Evolutionary conservation across 345 rosid species (phyloP).

Genomic region (Ricinus communis): DNA sequence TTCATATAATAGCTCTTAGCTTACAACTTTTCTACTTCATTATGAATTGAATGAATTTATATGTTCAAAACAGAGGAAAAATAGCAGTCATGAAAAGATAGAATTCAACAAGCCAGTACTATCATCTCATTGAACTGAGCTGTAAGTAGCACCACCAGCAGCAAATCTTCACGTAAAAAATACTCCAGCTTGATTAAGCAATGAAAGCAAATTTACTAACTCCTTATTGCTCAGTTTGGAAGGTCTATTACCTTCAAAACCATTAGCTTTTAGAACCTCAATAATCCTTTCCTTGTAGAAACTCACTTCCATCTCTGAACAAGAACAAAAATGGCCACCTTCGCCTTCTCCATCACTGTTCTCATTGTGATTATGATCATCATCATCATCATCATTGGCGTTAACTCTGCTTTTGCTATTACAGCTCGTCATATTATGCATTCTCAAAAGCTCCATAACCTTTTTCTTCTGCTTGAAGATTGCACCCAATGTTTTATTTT

Average conservation of each 20-base stretch:
- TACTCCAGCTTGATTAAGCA: conserved; percentile 68
- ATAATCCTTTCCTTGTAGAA: conserved; percentile 57
- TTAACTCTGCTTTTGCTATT: not conserved
- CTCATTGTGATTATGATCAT: conserved; percentile 17
- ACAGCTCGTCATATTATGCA: conserved; percentile 27
- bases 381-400: conserved; percentile 20
- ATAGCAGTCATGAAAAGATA: not conserved
- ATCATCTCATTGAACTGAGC: not conserved
- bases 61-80: not conserved
- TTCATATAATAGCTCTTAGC: too few relatives aligned
- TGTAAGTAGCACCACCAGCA: conserved; percentile 23
- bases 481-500: conserved; percentile 87
- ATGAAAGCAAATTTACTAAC: conserved; percentile 58
- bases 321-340: conserved; percentile 4
- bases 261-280: conserved; percentile 43
- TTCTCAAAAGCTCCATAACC: conserved; percentile 52
- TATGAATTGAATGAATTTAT: too few relatives aligned
- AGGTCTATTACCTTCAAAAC: conserved; percentile 78
- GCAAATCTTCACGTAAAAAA: too few relatives aligned
- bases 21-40: too few relatives aligned
- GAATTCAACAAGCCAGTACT: not conserved
- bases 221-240: conserved; percentile 63
- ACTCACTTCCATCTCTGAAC: conserved; percentile 41
- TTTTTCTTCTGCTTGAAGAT: conserved; percentile 92
- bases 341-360: conserved; percentile 19